Conservation (phyloP, 495 filamentous ascomycete genomes). For the Mycothermus thermophilus region DNA sequence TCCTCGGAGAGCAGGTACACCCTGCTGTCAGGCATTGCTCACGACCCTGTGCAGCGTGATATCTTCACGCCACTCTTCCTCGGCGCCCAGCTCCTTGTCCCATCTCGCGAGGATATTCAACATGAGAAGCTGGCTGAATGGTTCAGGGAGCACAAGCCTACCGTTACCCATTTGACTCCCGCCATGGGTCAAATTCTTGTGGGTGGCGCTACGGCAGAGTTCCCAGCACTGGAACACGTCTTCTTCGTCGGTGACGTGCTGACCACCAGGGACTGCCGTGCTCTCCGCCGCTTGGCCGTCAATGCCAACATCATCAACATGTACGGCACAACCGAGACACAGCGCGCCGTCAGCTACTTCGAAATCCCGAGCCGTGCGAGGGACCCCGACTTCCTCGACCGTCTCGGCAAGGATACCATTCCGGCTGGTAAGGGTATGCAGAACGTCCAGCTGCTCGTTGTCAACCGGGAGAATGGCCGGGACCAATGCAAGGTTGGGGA, state of each 20-base stretch:
- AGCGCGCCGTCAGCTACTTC: constrained; percentile 75
- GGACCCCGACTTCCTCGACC: constrained; percentile 55
- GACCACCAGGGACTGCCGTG: constrained; percentile 74
- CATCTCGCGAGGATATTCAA: constrained; percentile 70
- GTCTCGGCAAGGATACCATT: constrained; percentile 57
- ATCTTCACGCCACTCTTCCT: constrained; percentile 91
- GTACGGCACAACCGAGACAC: constrained; percentile 88
- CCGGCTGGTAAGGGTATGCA: constrained; percentile 84
- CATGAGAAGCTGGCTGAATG: constrained; percentile 84
- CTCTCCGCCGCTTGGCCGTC: constrained; percentile 59
- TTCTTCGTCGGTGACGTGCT: constrained; percentile 94
- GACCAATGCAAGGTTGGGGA: constrained; percentile 69
- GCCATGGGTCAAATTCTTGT: constrained; percentile 95
- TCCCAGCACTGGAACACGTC: constrained; percentile 61
- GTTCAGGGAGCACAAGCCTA: constrained; percentile 68
- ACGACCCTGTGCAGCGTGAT: constrained; percentile 85
- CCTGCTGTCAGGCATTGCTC: constrained; percentile 71
- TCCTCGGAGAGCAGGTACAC: constrained; percentile 67
- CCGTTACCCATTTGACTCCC: constrained; percentile 83
- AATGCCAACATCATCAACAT: constrained; percentile 79
- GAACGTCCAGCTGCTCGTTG: constrained; percentile 84
- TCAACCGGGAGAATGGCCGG: constrained; percentile 61
- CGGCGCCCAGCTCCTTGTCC: constrained; percentile 69
- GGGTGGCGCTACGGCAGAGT: constrained; percentile 65
- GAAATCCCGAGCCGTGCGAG: constrained; percentile 59